Evolutionary conservation across 371 early-diverging fungal genomes (phyloP), one percentile per base, ranked within the genome.

Genomic region (Blakeslea trispora): DNA sequence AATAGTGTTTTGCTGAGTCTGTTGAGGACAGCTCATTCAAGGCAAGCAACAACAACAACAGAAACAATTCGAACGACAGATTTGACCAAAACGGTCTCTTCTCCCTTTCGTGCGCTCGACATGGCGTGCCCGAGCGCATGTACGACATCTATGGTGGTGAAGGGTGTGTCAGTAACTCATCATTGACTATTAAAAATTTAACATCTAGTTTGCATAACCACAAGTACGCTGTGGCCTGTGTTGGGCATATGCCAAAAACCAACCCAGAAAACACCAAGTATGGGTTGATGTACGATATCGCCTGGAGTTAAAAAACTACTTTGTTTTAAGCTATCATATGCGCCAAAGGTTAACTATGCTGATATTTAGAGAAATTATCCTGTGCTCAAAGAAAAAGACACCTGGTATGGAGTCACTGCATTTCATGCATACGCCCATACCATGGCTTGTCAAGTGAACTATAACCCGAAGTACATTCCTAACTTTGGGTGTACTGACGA

Each of bases 361-460:
- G 28, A 28, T 28, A 3, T 28, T 28, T 7, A 28, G 28, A 28
- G 28, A 28, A 3, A 7, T 7, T 28, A 5, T 28, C 28, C 28
- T 28, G 28, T 28, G 3, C 7, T 28, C 5, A 28, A 28, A 28
- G 28, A 28, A 28, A n/a, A n/a, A n/a, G 28, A 28, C 28, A 7
- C 45, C 45, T 22, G 21, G 22, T 45, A 19, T 19, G 50, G 45
- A 3, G 28, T 58, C 8, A 18, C 32, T 2, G 46, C 50, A 1
- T 58, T 58, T 18, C 50, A 58, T 37, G 58, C 58, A 3, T 58
- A 50, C 18, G 50, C 50, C 3, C 58, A 58, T 42, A 18, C 24
- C 19, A 35, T 58, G 22, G 28, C 31, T 10, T 58, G 52, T 15
- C 50, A 58, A 28, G 51, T 50, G 13, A n/a, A 43, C 10, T 58